Evolutionary conservation across 108 stramenopile genomes (phyloP).

Genomic region (Conticribra guillardii): DNA sequence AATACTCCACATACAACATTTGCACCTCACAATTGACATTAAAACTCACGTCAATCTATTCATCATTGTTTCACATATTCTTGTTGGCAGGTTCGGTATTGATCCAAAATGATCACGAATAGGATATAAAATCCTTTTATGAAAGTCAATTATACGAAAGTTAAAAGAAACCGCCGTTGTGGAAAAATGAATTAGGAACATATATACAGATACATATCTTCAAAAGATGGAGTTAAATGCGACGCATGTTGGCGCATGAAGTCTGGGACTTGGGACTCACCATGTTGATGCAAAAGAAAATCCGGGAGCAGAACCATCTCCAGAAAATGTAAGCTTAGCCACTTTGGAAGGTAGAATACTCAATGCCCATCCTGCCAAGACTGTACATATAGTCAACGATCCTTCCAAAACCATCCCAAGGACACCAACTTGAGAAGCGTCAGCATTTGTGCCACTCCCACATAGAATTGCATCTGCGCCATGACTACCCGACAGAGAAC

Average conservation of each 20-base stretch:
- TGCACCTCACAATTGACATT: no score
- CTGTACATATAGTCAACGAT: background rate
- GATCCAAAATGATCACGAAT: slow-evolving; percentile 35
- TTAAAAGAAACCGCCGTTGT: background rate
- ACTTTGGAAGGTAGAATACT: slow-evolving; percentile 2
- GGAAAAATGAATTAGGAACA: no score
- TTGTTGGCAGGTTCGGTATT: slow-evolving; percentile 48
- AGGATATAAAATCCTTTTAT: slow-evolving; percentile 30
- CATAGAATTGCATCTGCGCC: background rate
- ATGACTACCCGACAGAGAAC: background rate
- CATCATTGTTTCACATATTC: slow-evolving; percentile 50
- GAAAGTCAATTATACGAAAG: background rate
- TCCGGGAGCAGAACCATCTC: slow-evolving; percentile 4
- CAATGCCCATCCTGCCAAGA: slow-evolving; percentile 15
- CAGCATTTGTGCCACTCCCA: background rate
- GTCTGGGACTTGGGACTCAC: slow-evolving; percentile 7
- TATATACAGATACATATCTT: no score
- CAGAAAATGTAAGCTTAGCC: background rate
- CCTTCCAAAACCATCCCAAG: slow-evolving; percentile 1
- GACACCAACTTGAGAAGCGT: background rate
- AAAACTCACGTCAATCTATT: slow-evolving; percentile 31
- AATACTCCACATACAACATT: no score
- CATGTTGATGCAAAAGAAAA: slow-evolving; percentile 28
- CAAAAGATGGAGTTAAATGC: no score
- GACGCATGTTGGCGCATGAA: no score